Conservation (phyloP, 1,284 basidiomycete genomes). For the Cutaneotrichosporon daszewskae region DNA sequence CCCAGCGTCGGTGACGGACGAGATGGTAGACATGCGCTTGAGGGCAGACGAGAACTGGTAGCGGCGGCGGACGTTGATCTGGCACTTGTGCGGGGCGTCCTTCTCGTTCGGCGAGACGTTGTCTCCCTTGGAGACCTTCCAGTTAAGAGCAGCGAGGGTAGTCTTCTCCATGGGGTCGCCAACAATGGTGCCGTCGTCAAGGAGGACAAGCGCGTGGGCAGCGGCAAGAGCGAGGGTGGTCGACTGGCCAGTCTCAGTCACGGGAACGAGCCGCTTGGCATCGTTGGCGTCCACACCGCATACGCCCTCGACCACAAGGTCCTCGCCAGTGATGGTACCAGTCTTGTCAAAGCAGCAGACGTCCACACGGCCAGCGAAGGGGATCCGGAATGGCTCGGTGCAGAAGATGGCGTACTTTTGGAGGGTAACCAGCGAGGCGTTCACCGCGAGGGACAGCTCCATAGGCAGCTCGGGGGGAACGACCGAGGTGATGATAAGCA, state of each 20-base stretch:
- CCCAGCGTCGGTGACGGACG: conserved; percentile 54
- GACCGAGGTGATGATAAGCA: conserved; percentile 90
- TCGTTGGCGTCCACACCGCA: conserved; percentile 67
- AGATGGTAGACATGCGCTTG: conserved; percentile 91
- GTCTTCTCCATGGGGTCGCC: conserved; percentile 99
- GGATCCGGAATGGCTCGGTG: conserved; percentile 94
- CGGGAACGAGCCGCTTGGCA: conserved; percentile 64
- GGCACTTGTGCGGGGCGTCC: conserved; percentile 56
- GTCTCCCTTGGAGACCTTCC: conserved; percentile 77
- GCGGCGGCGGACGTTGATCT: conserved; percentile 71
- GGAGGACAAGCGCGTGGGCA: conserved; percentile 87
- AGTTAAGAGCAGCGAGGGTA: conserved; percentile 83
- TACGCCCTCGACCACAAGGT: conserved; percentile 88
- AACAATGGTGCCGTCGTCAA: conserved; percentile 83
- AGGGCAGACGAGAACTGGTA: conserved; percentile 95
- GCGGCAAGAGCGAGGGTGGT: conserved; percentile 86
- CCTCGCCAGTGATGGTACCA: conserved; percentile 90
- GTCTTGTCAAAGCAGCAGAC: conserved; percentile 98
- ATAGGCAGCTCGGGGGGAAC: conserved; percentile 93
- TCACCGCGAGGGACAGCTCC: conserved; percentile 91
- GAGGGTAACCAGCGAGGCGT: conserved; percentile 84
- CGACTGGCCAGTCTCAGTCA: conserved; percentile 67
- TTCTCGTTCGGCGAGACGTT: conserved; percentile 58
- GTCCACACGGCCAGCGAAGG: conserved; percentile 85
- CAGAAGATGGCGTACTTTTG: conserved; percentile 94